phyloP scores from a whole-genome alignment of 148 eudicot species.

The Agrostemma githago region DNA sequence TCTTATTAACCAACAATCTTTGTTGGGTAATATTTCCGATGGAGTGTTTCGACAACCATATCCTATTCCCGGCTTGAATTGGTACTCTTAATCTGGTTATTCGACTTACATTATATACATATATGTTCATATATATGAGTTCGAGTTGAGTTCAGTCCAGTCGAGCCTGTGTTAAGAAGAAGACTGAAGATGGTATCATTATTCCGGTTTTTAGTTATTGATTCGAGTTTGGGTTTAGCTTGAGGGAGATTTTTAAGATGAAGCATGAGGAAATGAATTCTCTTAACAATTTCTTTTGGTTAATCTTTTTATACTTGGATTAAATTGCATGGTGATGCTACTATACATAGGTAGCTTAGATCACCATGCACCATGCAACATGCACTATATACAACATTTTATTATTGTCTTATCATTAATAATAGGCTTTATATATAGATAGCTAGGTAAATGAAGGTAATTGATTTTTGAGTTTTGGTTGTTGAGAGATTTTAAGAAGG shows the following conservation, averaged over 20 bases:
- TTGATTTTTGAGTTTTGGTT: conserved; percentile 20
- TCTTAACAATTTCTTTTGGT: not conserved
- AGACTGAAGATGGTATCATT: not conserved
- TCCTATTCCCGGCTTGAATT: conserved; percentile 41
- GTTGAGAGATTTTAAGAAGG: conserved; percentile 19
- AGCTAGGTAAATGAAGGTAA: conserved; percentile 9
- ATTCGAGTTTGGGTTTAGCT: conserved; percentile 1
- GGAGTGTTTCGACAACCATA: conserved; percentile 39
- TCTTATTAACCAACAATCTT: conserved; percentile 38
- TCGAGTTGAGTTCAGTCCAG: not conserved
- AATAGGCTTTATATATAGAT: not conserved
- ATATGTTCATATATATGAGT: not conserved
- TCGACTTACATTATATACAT: not conserved
- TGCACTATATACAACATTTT: no score
- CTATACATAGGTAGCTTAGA: conserved; percentile 2
- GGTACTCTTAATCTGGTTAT: conserved; percentile 34
- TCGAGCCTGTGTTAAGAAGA: not conserved
- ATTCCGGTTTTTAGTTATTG: not conserved
- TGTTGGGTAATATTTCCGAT: conserved; percentile 30
- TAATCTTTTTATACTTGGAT: not conserved
- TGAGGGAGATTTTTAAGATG: not conserved
- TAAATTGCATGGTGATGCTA: not conserved
- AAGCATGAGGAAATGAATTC: not conserved
- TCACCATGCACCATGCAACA: not conserved
- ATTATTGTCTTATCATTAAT: conserved; percentile 9